Percentiles rank a stretch among this genome's conserved stretches.
phyloP scores from a whole-genome alignment of 2,329 filamentous ascomycete species.

The Ascochyta rabiei region DNA sequence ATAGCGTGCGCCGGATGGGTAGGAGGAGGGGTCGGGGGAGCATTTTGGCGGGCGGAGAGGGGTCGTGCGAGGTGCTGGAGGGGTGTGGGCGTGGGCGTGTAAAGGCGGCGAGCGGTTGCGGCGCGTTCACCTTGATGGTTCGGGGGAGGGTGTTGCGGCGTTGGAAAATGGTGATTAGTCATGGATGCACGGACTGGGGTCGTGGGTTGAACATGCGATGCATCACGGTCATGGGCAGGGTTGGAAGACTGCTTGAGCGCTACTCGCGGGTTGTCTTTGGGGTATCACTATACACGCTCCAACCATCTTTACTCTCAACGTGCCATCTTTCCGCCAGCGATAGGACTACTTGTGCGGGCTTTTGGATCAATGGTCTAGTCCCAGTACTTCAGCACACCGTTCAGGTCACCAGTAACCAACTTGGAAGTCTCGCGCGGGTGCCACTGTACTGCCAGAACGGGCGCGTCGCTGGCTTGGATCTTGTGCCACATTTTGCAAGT shows the following conservation, averaged over 20 bases:
- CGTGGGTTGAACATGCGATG: background rate
- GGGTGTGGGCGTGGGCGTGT: too few relatives aligned
- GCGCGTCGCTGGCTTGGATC: conserved; percentile 80
- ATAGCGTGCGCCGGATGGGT: conserved; percentile 41
- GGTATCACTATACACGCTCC: conserved; percentile 1
- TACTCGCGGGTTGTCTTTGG: background rate
- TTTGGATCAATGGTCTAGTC: conserved; percentile 61
- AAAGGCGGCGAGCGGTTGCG: background rate
- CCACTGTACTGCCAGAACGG: conserved; percentile 89
- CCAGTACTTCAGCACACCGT: conserved; percentile 91
- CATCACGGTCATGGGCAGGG: background rate
- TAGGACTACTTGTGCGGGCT: too few relatives aligned
- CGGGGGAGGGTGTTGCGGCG: background rate
- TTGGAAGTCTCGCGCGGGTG: conserved; percentile 98
- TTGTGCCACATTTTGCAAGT: conserved; percentile 99
- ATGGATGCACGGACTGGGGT: background rate
- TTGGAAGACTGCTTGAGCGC: background rate
- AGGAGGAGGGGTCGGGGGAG: conserved; percentile 41
- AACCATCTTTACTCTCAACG: background rate
- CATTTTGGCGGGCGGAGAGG: conserved; percentile 29
- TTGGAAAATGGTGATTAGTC: conserved; percentile 15
- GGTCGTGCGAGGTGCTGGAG: too few relatives aligned
- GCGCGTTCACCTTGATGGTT: conserved; percentile 10
- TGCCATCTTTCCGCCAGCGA: background rate
- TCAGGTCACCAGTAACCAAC: conserved; percentile 86